Conservation (phyloP, 306 rosid species). For the Lathyrus tuberosus region DNA sequence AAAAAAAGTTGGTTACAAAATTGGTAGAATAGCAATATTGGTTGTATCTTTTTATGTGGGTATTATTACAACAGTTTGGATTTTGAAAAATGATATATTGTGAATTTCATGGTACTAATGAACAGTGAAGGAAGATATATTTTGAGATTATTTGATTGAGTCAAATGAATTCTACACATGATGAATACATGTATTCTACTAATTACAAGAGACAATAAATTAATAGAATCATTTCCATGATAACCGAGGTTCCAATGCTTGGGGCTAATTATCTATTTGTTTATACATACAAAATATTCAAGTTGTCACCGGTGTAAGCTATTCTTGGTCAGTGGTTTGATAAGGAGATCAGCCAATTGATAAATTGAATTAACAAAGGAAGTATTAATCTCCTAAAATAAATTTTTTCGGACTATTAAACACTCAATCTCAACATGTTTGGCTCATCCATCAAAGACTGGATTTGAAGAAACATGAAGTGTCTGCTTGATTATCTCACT, state of each 20-base stretch:
- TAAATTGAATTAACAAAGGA: too few relatives aligned
- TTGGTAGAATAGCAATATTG: neutral
- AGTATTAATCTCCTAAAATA: too few relatives aligned
- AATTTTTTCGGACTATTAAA: too few relatives aligned
- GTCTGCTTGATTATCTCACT: too few relatives aligned
- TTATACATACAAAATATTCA: too few relatives aligned
- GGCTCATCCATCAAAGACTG: too few relatives aligned
- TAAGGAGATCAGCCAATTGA: too few relatives aligned
- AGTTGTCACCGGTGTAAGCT: too few relatives aligned
- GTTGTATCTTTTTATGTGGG: neutral
- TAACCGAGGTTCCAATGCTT: neutral
- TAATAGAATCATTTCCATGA: neutral
- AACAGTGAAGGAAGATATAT: slow-evolving; percentile 5
- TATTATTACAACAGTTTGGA: neutral
- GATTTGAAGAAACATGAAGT: too few relatives aligned
- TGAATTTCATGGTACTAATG: neutral
- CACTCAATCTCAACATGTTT: too few relatives aligned
- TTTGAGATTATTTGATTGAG: neutral
- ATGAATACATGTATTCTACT: neutral
- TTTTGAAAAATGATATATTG: neutral
- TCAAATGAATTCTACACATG: neutral
- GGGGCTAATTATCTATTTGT: slow-evolving; percentile 4
- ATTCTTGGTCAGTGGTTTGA: too few relatives aligned
- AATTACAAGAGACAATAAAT: neutral
- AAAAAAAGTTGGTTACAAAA: neutral